Evolutionary conservation across 441 rosid genomes (phyloP).

Genomic region (California macrophylla): DNA sequence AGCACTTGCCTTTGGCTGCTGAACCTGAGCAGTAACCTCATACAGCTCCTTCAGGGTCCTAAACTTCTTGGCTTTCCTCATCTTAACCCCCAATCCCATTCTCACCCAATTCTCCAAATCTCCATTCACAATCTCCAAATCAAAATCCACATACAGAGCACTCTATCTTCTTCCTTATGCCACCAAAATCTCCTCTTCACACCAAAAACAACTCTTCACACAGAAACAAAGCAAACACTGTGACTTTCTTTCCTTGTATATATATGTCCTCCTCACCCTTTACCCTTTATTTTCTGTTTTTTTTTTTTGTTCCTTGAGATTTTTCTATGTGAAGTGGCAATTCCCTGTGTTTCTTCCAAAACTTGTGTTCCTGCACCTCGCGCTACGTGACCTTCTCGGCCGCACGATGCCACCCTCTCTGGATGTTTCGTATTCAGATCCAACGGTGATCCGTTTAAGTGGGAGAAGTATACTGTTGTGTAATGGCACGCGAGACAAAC

Average conservation of each 20-base stretch:
- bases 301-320: neutral
- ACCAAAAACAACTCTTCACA: neutral
- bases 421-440: neutral
- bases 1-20: constrained; percentile 18
- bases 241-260: neutral
- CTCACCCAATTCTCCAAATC: constrained; percentile 3
- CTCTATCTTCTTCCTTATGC: neutral
- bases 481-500: neutral
- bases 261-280: neutral
- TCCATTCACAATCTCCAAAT: neutral
- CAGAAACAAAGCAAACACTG: neutral
- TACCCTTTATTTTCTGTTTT: neutral
- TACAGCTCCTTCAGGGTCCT: constrained; percentile 20
- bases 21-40: constrained; percentile 5
- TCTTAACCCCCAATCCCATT: constrained; percentile 6
- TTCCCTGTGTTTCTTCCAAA: neutral
- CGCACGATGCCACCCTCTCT: neutral
- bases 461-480: neutral
- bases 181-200: neutral
- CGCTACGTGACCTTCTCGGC: neutral
- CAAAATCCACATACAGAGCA: neutral
- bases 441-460: neutral
- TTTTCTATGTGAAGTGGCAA: constrained; percentile 1
- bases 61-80: constrained; percentile 18
- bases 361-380: neutral